Evolutionary conservation across 345 rosid genomes (phyloP).

Genomic region (Pugionium dolabratum): DNA sequence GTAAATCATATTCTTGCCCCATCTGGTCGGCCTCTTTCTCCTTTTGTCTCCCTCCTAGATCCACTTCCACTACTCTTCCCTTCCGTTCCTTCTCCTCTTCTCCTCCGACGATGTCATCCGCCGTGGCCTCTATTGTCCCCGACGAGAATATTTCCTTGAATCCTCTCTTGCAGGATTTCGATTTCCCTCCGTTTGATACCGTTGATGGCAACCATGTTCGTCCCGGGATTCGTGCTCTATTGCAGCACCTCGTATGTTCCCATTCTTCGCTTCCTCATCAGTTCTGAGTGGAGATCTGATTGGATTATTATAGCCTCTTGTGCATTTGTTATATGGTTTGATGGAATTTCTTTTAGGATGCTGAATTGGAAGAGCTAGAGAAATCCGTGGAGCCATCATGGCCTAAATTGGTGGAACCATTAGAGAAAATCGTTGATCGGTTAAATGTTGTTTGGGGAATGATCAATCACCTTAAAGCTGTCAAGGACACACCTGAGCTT

Average conservation of each 20-base stretch:
- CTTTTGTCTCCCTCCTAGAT: constrained; percentile 46
- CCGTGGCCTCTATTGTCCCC: constrained; percentile 18
- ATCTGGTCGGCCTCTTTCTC: constrained; percentile 59
- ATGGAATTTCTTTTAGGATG: constrained; percentile 45
- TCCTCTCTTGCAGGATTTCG: constrained; percentile 69
- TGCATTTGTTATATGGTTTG: background rate
- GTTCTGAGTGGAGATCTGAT: background rate
- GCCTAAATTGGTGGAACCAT: constrained; percentile 81
- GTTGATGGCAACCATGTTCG: constrained; percentile 67
- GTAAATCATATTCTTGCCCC: constrained; percentile 54
- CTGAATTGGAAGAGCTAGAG: constrained; percentile 74
- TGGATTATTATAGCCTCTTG: background rate
- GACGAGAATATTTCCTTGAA: constrained; percentile 39
- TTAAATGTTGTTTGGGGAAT: constrained; percentile 75
- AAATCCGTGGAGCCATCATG: constrained; percentile 75
- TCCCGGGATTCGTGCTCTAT: constrained; percentile 66
- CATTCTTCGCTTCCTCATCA: constrained; percentile 3
- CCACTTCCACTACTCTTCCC: constrained; percentile 30
- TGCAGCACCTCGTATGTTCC: constrained; percentile 57
- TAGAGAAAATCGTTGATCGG: constrained; percentile 73
- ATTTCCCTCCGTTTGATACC: constrained; percentile 70
- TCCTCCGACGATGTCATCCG: constrained; percentile 47
- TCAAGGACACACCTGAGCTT: constrained; percentile 73
- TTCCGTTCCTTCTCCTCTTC: constrained; percentile 33
- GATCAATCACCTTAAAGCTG: constrained; percentile 72